phyloP scores from a whole-genome alignment of 2,329 filamentous ascomycete genomes.

The Trematosphaeria pertusa region DNA sequence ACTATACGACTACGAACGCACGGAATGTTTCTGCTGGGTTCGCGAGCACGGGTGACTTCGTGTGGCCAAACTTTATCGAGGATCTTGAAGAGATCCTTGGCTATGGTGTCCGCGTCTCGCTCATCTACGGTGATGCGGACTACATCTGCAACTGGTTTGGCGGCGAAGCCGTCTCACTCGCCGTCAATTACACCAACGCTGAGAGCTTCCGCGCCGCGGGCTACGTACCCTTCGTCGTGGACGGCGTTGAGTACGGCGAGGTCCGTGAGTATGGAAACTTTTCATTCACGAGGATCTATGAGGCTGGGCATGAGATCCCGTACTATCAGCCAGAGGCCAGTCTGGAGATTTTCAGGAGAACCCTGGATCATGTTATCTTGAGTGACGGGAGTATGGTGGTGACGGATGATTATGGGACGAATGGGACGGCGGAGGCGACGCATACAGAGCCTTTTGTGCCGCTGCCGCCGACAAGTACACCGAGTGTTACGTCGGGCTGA shows the following conservation, averaged over 20 bases:
- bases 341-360: conserved; percentile 39
- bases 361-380: conserved; percentile 33
- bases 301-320: conserved; percentile 61
- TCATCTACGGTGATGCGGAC: conserved; percentile 66
- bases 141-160: conserved; percentile 71
- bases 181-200: conserved; percentile 59
- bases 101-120: conserved; percentile 61
- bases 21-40: conserved; percentile 55
- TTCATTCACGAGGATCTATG: conserved; percentile 59
- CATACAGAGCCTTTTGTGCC: conserved; percentile 40
- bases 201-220: conserved; percentile 68
- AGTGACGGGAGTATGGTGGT: conserved; percentile 38
- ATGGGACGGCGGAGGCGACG: conserved; percentile 38
- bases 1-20: conserved; percentile 57
- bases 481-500: conserved; percentile 10
- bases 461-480: conserved; percentile 33
- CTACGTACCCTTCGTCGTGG: conserved; percentile 73
- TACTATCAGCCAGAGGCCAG: conserved; percentile 47
- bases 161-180: conserved; percentile 72
- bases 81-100: conserved; percentile 60
- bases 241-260: conserved; percentile 66
- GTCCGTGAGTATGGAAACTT: conserved; percentile 78
- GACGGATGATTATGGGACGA: conserved; percentile 37
- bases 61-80: conserved; percentile 53
- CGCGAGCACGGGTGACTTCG: conserved; percentile 53